These are phyloP conservation scores for Pythium periplocum DNA, from an alignment of 352 stramenopile species.

Conservation along the genomic window DNA sequence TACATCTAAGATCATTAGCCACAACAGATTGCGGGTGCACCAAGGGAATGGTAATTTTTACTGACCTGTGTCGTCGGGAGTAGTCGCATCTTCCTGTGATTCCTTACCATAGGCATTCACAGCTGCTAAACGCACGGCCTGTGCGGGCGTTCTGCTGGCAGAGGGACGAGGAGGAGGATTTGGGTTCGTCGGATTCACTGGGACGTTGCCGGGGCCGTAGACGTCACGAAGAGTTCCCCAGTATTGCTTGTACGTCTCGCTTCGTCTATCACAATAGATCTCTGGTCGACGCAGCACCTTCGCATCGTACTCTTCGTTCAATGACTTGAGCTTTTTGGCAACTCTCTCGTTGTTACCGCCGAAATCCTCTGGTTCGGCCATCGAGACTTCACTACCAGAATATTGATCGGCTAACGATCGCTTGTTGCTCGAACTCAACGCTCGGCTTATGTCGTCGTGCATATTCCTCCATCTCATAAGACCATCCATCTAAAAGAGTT, in stretches of 20 bases:
- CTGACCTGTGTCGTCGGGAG: constrained; percentile 38
- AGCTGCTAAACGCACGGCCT: not conserved
- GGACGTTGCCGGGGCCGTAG: constrained; percentile 35
- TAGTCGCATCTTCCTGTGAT: constrained; percentile 41
- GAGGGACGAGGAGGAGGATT: too few relatives aligned
- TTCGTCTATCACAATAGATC: constrained; percentile 38
- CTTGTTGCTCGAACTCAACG: constrained; percentile 26
- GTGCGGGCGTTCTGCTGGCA: too few relatives aligned
- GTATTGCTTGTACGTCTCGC: constrained; percentile 62
- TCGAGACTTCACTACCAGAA: constrained; percentile 2
- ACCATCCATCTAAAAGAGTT: constrained; percentile 7
- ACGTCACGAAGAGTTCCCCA: constrained; percentile 65
- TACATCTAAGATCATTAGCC: not conserved
- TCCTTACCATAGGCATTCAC: constrained; percentile 23
- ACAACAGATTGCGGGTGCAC: not conserved
- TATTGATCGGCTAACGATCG: constrained; percentile 13
- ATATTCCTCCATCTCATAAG: constrained; percentile 41
- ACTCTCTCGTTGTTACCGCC: constrained; percentile 56
- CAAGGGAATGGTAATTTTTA: not conserved
- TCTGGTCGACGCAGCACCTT: constrained; percentile 36
- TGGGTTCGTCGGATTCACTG: constrained; percentile 5
- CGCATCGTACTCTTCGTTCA: constrained; percentile 70
- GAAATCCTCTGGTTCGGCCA: constrained; percentile 52
- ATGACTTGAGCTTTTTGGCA: constrained; percentile 64
- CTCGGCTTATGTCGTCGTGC: constrained; percentile 66